phyloP scores from a whole-genome alignment of 306 rosid genomes.

The Herpetospermum pedunculosum region DNA sequence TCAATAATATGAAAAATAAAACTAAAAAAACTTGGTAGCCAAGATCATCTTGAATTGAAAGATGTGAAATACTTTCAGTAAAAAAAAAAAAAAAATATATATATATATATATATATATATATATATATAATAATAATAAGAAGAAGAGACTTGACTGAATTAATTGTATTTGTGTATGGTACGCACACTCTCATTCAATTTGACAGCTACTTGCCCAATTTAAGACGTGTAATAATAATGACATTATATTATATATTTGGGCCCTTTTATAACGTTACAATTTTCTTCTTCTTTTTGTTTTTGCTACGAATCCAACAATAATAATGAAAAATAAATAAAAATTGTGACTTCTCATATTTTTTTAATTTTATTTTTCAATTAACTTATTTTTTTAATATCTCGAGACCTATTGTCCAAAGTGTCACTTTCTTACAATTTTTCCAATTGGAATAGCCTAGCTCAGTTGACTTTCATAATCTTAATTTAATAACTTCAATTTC shows the following conservation, averaged over 20 bases:
- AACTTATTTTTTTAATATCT: no score
- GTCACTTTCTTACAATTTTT: no score
- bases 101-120: no score
- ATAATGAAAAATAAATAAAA: no score
- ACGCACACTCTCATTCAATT: not conserved
- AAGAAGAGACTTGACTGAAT: not conserved
- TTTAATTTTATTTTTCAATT: no score
- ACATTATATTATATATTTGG: not conserved
- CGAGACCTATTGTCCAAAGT: not conserved
- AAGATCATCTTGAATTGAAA: no score
- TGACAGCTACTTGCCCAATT: not conserved
- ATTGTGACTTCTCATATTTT: not conserved
- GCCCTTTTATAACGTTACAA: not conserved
- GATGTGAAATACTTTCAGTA: no score
- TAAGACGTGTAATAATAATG: not conserved
- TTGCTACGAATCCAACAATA: not conserved
- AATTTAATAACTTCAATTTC: no score
- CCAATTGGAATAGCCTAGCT: not conserved
- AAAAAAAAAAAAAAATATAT: no score
- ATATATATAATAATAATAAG: no score
- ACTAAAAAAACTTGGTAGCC: not conserved
- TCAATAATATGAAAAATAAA: not conserved
- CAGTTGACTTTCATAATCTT: no score
- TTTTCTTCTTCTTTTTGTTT: no score
- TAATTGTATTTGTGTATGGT: conserved; percentile 1